Evolutionary conservation across 352 stramenopile species (phyloP).

Genomic region (Phytophthora capsici): DNA sequence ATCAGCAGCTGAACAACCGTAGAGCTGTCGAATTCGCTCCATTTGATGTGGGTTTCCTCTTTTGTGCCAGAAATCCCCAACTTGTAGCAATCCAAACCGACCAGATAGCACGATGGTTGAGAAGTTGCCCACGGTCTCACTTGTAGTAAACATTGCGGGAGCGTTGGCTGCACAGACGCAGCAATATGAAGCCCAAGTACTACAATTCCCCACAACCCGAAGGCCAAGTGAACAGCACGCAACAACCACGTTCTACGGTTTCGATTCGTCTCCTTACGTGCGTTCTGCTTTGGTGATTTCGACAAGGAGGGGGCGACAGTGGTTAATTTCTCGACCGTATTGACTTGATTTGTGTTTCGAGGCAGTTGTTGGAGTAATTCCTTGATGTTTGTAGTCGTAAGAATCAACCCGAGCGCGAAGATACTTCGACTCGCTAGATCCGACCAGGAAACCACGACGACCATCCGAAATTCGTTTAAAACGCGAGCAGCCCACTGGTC

Average conservation of each 20-base stretch:
- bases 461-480: slow-evolving; percentile 33
- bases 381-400: slow-evolving; percentile 26
- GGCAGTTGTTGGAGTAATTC: slow-evolving; percentile 12
- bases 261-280: not conserved
- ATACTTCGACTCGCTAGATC: slow-evolving; percentile 30
- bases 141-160: slow-evolving; percentile 26
- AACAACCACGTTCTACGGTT: not conserved
- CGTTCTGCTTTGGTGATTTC: not conserved
- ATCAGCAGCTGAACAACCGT: slow-evolving; percentile 37
- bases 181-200: slow-evolving; percentile 26
- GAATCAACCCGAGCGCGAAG: slow-evolving; percentile 17
- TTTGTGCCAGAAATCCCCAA: slow-evolving; percentile 20
- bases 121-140: slow-evolving; percentile 42
- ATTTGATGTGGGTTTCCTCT: slow-evolving; percentile 15
- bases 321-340: not conserved
- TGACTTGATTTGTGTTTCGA: not conserved
- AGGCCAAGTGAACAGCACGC: slow-evolving; percentile 13
- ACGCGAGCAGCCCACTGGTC: slow-evolving; percentile 29
- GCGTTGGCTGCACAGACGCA: slow-evolving; percentile 12
- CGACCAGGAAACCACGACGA: slow-evolving; percentile 31
- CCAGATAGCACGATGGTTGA: slow-evolving; percentile 39
- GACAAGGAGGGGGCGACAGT: not conserved
- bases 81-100: slow-evolving; percentile 34
- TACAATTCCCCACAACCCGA: slow-evolving; percentile 18
- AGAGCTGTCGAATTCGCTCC: slow-evolving; percentile 33